Evolutionary conservation across 1,139 yeast genomes (phyloP), one percentile per base, ranked within the genome.

Genomic region (Blastobotrys ciferrii): DNA sequence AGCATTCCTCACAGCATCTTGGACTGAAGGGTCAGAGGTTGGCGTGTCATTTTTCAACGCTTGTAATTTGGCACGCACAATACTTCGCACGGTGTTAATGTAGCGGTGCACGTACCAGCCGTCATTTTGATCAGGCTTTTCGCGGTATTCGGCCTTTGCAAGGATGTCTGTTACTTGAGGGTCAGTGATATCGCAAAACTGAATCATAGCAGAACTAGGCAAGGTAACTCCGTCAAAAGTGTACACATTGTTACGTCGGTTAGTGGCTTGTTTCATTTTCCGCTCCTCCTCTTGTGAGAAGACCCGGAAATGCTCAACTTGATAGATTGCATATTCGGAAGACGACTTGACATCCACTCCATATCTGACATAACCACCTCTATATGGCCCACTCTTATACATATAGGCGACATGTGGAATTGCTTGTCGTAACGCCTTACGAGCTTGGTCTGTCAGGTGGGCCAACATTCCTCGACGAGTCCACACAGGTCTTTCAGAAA

Each of bases 331-430:
- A 62, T 70, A 82, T 4, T 76, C 68, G 1, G 70, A 61, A 45
- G 81, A 79, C 1, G 67, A 58, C 42, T 79, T 72, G 0, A 98
- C 98, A 64, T 92, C 87, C 32, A 83, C 73, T 0, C 97, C 98
- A 58, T 82, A 81, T 58, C 73, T 78, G 41, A 88, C 81, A 63
- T 84, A 87, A n/a, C 95, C 80, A 54, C 88, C 88, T 60, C 98
- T 76, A 96, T 96, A 92, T 0, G 98, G 98, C 0, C 99, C 98
- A 61, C 85, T 85, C 31, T 84, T 80, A 64, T 82, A 86, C 36
- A 87, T 76, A 63, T 81, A 92, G 0, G 96, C 76, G 0, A 89
- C 85, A 61, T 86, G 82, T 0, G 98, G 96, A 45, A 94, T 68
- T 0, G 96, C 94, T 54, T 77, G 81, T 57, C 86, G 83, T 37